Base-by-base conservation (phyloP, 2,329 filamentous ascomycete species). In the Penicillium oxalicum region DNA sequence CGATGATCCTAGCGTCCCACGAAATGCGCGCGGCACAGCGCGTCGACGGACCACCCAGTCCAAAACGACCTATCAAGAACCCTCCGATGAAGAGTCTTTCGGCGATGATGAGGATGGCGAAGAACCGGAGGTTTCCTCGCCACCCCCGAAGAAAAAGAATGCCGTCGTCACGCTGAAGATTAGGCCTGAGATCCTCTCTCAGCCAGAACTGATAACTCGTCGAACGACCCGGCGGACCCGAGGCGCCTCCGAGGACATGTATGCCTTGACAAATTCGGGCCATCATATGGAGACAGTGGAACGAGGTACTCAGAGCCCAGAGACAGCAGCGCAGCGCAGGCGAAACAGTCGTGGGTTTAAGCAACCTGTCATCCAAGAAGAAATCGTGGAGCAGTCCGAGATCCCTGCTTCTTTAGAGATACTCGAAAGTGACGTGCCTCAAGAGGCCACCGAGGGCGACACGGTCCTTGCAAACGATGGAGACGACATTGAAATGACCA, bases 221-320 rank as follows among this genome's bases (percentile, higher is more conserved):
- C 74, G 80, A 52, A 82, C 76, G 54, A 82, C 78, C 60, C 80
- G 82, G 40, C 72, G 80, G 13, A 81, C 76, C 25, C 78, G 80
- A 52, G 78, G 80, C 54, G 70, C 77, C 4, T 74, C 78, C 26
- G 75, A 78, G 33, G 74, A 78, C 32, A 74, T 83, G 11, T 68
- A 81, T 40, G 78, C 77, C 12, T 67, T 84, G 39, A 78, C 80
- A 3, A 77, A 79, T 53, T 82, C 80, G 6, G 81, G 81, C 13
- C 76, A 72, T 50, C 79, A 83, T 61, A 73, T 75, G 49, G 66
- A 78, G 46, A 71, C 79, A 4, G 69, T 81, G 8, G 72, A 79
- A 51, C 69, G 74, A 54, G 77, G 75, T 26, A 81, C 79, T 2
- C 70, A 68, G 36, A 82, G 74, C 48, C 75, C 79, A 4, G 74